Conservation (phyloP, 2,329 filamentous ascomycete species). For the Blastomyces parvus region DNA sequence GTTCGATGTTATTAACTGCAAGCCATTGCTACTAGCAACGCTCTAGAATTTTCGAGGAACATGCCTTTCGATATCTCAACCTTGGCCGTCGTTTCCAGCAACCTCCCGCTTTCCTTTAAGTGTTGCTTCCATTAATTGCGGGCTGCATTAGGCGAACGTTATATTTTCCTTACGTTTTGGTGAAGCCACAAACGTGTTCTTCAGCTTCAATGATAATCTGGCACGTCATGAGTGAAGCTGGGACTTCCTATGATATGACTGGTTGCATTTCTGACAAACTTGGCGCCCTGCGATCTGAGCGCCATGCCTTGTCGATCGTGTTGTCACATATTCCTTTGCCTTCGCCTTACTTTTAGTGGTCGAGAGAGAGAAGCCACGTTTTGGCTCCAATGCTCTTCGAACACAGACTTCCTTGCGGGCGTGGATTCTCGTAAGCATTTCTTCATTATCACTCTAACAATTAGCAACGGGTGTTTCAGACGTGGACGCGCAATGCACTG, state of each 20-base stretch:
- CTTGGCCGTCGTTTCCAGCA: background rate
- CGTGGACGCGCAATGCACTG: background rate
- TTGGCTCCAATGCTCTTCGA: background rate
- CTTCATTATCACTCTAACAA: background rate
- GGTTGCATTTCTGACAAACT: background rate
- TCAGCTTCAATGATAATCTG: background rate
- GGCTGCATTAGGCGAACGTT: background rate
- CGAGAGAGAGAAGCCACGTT: background rate
- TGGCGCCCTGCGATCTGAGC: conserved; percentile 1
- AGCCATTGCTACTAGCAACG: background rate
- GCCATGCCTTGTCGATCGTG: conserved; percentile 1
- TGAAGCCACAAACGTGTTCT: conserved; percentile 1
- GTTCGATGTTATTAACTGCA: background rate
- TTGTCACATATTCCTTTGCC: background rate
- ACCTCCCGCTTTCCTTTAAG: background rate
- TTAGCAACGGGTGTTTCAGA: background rate
- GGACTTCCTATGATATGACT: background rate
- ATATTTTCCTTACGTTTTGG: background rate
- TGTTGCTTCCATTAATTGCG: background rate
- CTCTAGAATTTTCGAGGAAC: conserved; percentile 5
- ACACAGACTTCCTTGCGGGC: background rate
- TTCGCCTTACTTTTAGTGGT: background rate
- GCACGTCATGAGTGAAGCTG: background rate
- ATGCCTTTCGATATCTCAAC: background rate
- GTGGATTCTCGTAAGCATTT: background rate